Percentiles rank a stretch among this genome's conserved stretches.
These are phyloP conservation scores for Comarum palustre DNA, from an alignment of 306 rosid genomes.

Conservation along the genomic window DNA sequence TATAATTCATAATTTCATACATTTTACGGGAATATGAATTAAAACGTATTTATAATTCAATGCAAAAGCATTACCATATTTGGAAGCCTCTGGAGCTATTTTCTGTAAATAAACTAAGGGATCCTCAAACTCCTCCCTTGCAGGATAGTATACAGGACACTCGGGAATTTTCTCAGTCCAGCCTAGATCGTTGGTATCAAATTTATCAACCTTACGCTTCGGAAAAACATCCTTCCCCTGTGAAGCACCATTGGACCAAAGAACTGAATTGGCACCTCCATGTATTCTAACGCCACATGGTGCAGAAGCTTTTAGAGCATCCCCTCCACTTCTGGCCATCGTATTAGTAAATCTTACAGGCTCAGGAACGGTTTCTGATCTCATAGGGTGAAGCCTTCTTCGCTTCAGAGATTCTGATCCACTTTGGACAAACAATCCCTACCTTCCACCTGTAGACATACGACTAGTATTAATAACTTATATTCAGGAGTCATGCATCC, in stretches of 20 bases:
- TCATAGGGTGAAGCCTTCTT: conserved; percentile 75
- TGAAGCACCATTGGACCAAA: conserved; percentile 24
- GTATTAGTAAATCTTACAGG: conserved; percentile 41
- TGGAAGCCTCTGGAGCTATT: conserved; percentile 93
- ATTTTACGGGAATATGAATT: not conserved
- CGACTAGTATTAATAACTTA: not conserved
- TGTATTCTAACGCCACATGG: conserved; percentile 65
- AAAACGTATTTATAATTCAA: not conserved
- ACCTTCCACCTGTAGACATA: conserved; percentile 72
- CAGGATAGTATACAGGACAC: conserved; percentile 87
- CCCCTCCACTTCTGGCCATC: conserved; percentile 90
- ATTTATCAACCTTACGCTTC: conserved; percentile 80
- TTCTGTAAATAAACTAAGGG: conserved; percentile 89
- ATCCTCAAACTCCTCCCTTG: conserved; percentile 87
- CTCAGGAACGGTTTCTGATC: conserved; percentile 38
- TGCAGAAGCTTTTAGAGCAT: conserved; percentile 70
- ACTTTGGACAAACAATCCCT: conserved; percentile 59
- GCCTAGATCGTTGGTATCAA: conserved; percentile 71
- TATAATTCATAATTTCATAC: too few relatives aligned
- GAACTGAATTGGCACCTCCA: conserved; percentile 41
- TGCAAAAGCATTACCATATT: conserved; percentile 56
- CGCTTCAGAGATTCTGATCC: conserved; percentile 72
- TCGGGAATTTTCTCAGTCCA: conserved; percentile 81
- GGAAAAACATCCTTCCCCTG: conserved; percentile 41
- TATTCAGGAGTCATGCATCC: not conserved